phyloP scores from a whole-genome alignment of 148 eudicot genomes.

The Hydrangea macrophylla region DNA sequence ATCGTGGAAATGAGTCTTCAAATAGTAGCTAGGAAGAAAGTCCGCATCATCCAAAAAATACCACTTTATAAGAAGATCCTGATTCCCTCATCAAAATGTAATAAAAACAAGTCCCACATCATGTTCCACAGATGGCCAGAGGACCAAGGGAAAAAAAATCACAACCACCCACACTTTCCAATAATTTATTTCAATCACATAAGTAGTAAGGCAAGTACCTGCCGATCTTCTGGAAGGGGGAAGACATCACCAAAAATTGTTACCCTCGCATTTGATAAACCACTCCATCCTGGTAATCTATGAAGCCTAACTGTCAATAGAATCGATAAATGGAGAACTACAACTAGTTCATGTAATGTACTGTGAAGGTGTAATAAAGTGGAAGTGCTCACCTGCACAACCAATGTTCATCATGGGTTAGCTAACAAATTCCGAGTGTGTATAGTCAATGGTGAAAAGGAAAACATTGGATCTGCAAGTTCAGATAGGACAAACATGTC shows the following conservation, averaged over 20 bases:
- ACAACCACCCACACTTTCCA: too few species aligned
- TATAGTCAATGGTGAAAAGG: conserved; percentile 96
- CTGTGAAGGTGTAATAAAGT: background rate
- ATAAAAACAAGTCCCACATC: background rate
- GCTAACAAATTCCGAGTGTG: conserved; percentile 91
- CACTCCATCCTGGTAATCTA: conserved; percentile 99
- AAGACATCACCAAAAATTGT: conserved; percentile 91
- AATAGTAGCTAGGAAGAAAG: too few species aligned
- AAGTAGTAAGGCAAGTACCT: conserved; percentile 43
- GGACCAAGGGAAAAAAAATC: background rate
- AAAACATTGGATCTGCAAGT: conserved; percentile 89
- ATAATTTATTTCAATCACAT: background rate
- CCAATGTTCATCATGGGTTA: conserved; percentile 91
- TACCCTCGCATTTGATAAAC: conserved; percentile 96
- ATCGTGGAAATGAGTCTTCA: too few species aligned
- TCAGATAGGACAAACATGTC: conserved; percentile 9
- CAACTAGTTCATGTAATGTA: background rate
- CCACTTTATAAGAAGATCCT: too few species aligned
- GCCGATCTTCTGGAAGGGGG: conserved; percentile 86
- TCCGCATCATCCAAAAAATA: too few species aligned
- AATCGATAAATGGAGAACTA: conserved; percentile 25
- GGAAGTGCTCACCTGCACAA: conserved; percentile 72
- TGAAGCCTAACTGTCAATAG: conserved; percentile 37
- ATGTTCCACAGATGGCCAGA: background rate
- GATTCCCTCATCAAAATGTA: too few species aligned